A percentile compares a stretch with the other conserved stretches of the same genome.
Evolutionary conservation across 495 filamentous ascomycete genomes (phyloP).

Genomic region (Talaromyces ruber): DNA sequence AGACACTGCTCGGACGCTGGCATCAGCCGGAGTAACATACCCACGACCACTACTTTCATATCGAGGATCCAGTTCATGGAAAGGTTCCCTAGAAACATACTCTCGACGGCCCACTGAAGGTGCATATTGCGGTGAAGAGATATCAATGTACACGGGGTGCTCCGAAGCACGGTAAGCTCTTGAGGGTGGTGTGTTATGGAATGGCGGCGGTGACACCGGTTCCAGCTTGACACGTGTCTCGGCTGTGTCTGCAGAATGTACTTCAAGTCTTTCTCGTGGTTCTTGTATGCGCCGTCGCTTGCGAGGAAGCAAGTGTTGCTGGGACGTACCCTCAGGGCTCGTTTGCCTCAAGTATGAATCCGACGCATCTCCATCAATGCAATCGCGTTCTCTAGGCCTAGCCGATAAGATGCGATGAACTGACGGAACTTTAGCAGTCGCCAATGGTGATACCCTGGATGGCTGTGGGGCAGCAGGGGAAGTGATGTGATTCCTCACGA

Average conservation of each 20-base stretch:
- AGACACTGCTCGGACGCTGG: conserved; percentile 32
- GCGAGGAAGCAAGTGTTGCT: conserved; percentile 27
- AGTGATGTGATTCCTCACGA: conserved; percentile 52
- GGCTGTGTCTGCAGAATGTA: conserved; percentile 22
- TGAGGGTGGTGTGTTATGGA: conserved; percentile 34
- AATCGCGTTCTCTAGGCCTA: conserved; percentile 18
- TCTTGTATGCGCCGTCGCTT: conserved; percentile 41
- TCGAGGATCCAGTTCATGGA: conserved; percentile 24
- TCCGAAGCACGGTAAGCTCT: conserved; percentile 37
- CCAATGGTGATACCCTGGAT: conserved; percentile 69
- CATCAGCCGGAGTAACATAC: conserved; percentile 26
- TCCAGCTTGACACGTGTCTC: conserved; percentile 76
- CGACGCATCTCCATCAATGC: conserved; percentile 16
- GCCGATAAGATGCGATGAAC: conserved; percentile 18
- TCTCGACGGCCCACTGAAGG: conserved; percentile 30
- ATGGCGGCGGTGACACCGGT: conserved; percentile 72
- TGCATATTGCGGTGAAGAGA: conserved; percentile 36
- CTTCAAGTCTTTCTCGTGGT: conserved; percentile 20
- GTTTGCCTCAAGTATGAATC: conserved; percentile 18
- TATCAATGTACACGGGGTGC: conserved; percentile 39
- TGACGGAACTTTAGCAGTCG: conserved; percentile 51
- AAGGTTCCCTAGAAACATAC: conserved; percentile 17
- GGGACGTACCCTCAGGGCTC: conserved; percentile 27
- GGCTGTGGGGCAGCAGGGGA: conserved; percentile 78
- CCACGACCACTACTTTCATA: conserved; percentile 12